Conservation (phyloP, 352 stramenopile genomes). For the Phytophthora fragariae region DNA sequence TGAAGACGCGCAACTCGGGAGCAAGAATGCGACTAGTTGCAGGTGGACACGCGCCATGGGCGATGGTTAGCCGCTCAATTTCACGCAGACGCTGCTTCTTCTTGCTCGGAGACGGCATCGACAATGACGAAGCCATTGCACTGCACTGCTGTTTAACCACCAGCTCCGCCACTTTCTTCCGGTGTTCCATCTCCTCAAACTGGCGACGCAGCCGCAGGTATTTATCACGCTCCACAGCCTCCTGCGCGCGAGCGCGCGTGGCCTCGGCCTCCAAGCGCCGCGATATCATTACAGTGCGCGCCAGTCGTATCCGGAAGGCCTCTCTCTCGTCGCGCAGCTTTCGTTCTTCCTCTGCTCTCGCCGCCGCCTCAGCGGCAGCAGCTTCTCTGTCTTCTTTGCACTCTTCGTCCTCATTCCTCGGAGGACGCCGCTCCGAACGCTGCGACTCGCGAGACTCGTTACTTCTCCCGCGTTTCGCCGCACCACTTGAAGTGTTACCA, state of each 20-base stretch:
- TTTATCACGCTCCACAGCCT: conserved; percentile 56
- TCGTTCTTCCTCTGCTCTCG: conserved; percentile 31
- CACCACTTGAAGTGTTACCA: not conserved
- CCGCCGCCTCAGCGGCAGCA: conserved; percentile 8
- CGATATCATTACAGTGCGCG: conserved; percentile 55
- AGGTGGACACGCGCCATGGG: conserved; percentile 45
- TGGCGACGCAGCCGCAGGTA: conserved; percentile 52
- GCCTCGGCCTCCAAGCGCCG: conserved; percentile 50
- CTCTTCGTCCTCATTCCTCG: conserved; percentile 28
- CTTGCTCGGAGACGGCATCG: conserved; percentile 34
- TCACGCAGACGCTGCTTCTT: conserved; percentile 47
- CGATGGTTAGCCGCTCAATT: conserved; percentile 57
- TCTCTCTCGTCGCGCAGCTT: conserved; percentile 45
- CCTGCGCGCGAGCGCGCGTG: conserved; percentile 35
- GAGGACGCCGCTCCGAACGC: not conserved
- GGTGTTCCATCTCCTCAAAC: conserved; percentile 55
- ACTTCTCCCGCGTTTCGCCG: conserved; percentile 20
- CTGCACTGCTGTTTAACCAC: conserved; percentile 70
- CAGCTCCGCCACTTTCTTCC: conserved; percentile 64
- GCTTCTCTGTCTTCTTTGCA: conserved; percentile 17
- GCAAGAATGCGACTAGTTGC: conserved; percentile 5
- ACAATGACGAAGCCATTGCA: conserved; percentile 52
- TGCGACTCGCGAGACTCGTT: conserved; percentile 3
- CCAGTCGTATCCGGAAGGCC: conserved; percentile 76
- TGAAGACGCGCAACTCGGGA: conserved; percentile 6